Evolutionary conservation across 108 stramenopile genomes (phyloP), one percentile per base, ranked within the genome.

Genomic region (Pseudonitzschia delicatissima): DNA sequence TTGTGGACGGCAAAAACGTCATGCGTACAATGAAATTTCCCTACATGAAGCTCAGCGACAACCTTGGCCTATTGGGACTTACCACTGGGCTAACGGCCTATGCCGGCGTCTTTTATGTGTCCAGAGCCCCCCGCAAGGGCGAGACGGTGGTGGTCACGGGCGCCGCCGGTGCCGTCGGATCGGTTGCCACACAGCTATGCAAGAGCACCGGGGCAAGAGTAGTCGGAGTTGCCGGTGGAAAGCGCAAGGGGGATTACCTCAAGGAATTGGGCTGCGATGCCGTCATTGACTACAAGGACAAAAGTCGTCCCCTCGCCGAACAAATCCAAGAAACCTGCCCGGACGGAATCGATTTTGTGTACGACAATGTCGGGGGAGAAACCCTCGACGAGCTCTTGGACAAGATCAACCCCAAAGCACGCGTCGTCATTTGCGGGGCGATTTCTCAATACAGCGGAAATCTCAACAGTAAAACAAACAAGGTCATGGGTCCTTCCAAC

Each of bases 351-450:
- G 79, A 84, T 63, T 76, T 74, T 45, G 51, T 77, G 55, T 77
- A 64, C 33, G 83, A 84, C 40, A 80, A 78, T 57, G 83, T 76
- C 17, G 83, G 83, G 27, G 83, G 79, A 21, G 25, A 31, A 0
- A 75, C 59, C 3, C 62, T 84, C 36, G 73, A 80, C 18, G 36
- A 29, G 2, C 34, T 78, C 0, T 39, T 84, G 3, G 15, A 31
- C 11, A 25, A 31, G 28, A 78, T 84, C 51, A 78, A 78, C 61
- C 57, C 23, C 15, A 18, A 32, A 12, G 67, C 36, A 9, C 52
- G 83, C 3, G 45, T 81, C 17, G 83, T 78, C 39, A 57, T 85
- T 49, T 84, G 83, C 49, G 83, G 83, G 20, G 83, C 83, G 21
- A 67, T 76, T 8, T 64, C 60, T 39, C 76, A 77, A 50, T 82